Percentiles rank a stretch among this genome's conserved stretches.
These are phyloP conservation scores for Rugonectria rugulosa DNA, from an alignment of 2,329 filamentous ascomycete genomes.

Conservation along the genomic window DNA sequence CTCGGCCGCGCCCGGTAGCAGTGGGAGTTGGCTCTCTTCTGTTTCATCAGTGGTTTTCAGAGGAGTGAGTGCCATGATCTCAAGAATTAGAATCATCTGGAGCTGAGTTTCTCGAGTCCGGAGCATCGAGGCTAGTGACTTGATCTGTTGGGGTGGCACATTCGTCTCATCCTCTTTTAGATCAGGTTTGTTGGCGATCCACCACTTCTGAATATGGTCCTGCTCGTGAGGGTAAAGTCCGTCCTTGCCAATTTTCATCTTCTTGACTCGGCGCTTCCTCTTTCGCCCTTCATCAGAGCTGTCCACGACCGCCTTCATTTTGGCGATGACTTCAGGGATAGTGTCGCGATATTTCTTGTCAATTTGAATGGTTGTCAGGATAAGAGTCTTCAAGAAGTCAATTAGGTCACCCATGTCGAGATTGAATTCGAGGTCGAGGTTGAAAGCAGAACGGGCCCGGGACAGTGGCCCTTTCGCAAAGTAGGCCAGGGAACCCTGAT, in stretches of 20 bases:
- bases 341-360: slow-evolving; percentile 84
- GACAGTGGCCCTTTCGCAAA: slow-evolving; percentile 85
- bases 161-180: slow-evolving; percentile 56
- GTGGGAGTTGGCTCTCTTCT: slow-evolving; percentile 57
- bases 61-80: slow-evolving; percentile 75
- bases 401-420: slow-evolving; percentile 70
- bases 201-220: slow-evolving; percentile 73
- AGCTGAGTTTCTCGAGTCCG: slow-evolving; percentile 80
- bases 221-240: slow-evolving; percentile 74
- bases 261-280: slow-evolving; percentile 66
- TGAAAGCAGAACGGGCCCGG: slow-evolving; percentile 75
- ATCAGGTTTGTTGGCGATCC: slow-evolving; percentile 65
- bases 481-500: slow-evolving; percentile 77
- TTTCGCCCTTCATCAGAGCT: slow-evolving; percentile 57
- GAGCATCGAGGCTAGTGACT: slow-evolving; percentile 69
- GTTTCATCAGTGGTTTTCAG: slow-evolving; percentile 50
- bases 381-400: slow-evolving; percentile 71
- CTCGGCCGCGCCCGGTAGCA: slow-evolving; percentile 48
- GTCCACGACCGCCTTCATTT: slow-evolving; percentile 64
- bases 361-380: slow-evolving; percentile 71
- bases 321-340: slow-evolving; percentile 66
- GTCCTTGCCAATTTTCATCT: slow-evolving; percentile 71
- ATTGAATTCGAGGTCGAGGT: slow-evolving; percentile 66
- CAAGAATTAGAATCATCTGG: slow-evolving; percentile 81
- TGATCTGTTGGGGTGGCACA: slow-evolving; percentile 61